phyloP scores from a whole-genome alignment of 805 yeast species.

The Maudiozyma serrabonitensis region DNA sequence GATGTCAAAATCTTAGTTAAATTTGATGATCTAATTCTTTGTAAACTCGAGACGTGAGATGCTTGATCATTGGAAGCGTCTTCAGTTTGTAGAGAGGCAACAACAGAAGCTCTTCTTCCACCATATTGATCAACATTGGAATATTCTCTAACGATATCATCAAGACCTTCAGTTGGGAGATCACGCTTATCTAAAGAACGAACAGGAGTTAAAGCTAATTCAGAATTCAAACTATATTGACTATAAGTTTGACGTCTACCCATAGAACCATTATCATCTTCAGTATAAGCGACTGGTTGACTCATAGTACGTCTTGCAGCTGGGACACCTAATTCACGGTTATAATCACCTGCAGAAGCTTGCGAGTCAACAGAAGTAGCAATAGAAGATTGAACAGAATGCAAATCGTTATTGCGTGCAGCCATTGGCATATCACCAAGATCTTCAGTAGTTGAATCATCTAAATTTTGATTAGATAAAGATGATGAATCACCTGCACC shows the following conservation, averaged over 20 bases:
- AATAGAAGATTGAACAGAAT: conserved; percentile 6
- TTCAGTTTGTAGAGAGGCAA: not conserved
- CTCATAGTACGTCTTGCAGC: conserved; percentile 10
- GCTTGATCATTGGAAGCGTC: not conserved
- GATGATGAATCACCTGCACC: not conserved
- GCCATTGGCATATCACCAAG: not conserved
- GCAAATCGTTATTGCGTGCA: not conserved
- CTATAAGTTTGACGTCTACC: not conserved
- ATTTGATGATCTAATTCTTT: conserved; percentile 16
- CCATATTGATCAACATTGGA: conserved; percentile 29
- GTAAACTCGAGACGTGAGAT: conserved; percentile 4
- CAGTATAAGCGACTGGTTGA: conserved; percentile 20
- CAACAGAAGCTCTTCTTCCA: conserved; percentile 13
- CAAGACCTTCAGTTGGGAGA: conserved; percentile 34
- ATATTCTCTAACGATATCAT: conserved; percentile 42
- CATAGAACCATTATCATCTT: not conserved
- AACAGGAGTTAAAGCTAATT: conserved; percentile 2
- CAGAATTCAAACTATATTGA: not conserved
- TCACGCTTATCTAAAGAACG: conserved; percentile 26
- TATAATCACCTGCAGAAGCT: not conserved
- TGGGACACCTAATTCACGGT: not conserved
- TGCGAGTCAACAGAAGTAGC: conserved; percentile 5
- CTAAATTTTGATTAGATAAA: not conserved
- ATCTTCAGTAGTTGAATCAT: not conserved
- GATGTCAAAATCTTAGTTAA: conserved; percentile 27